Conservation (phyloP, 2,329 filamentous ascomycete species). For the Calonectria multiphialidica region DNA sequence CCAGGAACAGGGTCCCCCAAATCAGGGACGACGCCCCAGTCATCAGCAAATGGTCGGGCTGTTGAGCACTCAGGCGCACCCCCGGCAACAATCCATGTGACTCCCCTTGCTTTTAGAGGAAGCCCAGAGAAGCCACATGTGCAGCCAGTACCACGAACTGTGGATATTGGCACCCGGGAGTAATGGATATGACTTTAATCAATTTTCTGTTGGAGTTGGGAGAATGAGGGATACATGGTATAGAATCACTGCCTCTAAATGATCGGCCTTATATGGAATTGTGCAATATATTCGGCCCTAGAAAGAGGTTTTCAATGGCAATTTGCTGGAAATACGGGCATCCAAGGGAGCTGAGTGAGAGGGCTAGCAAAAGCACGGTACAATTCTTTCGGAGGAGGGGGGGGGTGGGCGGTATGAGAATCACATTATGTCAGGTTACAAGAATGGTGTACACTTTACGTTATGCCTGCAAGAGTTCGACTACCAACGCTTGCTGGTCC, state of each 20-base stretch:
- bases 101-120: slow-evolving; percentile 69
- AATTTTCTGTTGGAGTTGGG: slow-evolving; percentile 43
- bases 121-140: slow-evolving; percentile 69
- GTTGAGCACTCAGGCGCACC: slow-evolving; percentile 41
- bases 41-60: slow-evolving; percentile 20
- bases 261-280: slow-evolving; percentile 26
- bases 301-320: slow-evolving; percentile 21
- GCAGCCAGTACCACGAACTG: slow-evolving; percentile 44
- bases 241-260: slow-evolving; percentile 33
- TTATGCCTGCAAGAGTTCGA: neutral
- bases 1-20: slow-evolving; percentile 9
- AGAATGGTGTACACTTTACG: slow-evolving; percentile 19
- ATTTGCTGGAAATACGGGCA: neutral
- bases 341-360: neutral
- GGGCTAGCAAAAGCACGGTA: neutral
- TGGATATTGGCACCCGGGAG: slow-evolving; percentile 48
- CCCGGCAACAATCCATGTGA: slow-evolving; percentile 51
- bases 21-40: slow-evolving; percentile 19
- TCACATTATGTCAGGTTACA: slow-evolving; percentile 27
- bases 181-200: slow-evolving; percentile 35
- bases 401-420: neutral
- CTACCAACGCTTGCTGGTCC: slow-evolving; percentile 11
- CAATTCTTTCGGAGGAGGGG: too few species aligned
- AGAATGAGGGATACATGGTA: slow-evolving; percentile 35
- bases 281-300: slow-evolving; percentile 34